Percentiles rank a stretch among this genome's conserved stretches.
These are phyloP conservation scores for Microstegium vimineum DNA, from an alignment of 176 grass and related monocot genomes.

Conservation along the genomic window DNA sequence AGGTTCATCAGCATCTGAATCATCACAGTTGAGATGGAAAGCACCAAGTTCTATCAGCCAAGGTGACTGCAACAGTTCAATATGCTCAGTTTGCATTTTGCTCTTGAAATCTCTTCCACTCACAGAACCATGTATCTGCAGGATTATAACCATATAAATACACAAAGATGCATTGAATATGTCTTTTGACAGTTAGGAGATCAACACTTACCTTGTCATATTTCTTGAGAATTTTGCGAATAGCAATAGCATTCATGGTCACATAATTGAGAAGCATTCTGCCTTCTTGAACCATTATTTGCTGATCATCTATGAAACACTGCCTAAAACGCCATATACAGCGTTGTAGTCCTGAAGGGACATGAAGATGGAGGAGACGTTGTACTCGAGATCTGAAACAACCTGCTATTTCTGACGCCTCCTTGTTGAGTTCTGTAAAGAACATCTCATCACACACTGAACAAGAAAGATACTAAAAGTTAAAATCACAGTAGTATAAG, in stretches of 20 bases:
- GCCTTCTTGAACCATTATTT: constrained; percentile 75
- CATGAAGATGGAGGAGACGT: constrained; percentile 65
- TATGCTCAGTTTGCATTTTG: constrained; percentile 57
- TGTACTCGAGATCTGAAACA: constrained; percentile 79
- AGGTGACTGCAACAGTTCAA: constrained; percentile 72
- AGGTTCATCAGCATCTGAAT: constrained; percentile 34
- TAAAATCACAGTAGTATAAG: constrained; percentile 5
- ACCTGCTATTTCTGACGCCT: constrained; percentile 70
- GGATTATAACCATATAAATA: constrained; percentile 5
- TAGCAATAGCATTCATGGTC: constrained; percentile 82
- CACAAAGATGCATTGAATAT: not conserved
- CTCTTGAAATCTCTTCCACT: constrained; percentile 73
- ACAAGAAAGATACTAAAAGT: constrained; percentile 23
- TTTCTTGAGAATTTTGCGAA: constrained; percentile 80
- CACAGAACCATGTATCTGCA: constrained; percentile 65
- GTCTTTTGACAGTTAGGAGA: not conserved
- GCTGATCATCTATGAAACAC: constrained; percentile 75
- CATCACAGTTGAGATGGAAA: constrained; percentile 64
- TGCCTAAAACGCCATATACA: constrained; percentile 59
- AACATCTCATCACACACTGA: constrained; percentile 69
- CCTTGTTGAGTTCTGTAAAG: constrained; percentile 75
- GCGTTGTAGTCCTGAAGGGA: constrained; percentile 57
- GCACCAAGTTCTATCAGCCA: constrained; percentile 72
- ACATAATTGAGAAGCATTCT: constrained; percentile 72
- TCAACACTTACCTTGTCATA: constrained; percentile 55